Evolutionary conservation across 768 basidiomycete species (phyloP).

Genomic region (Lactifluus pinguis): DNA sequence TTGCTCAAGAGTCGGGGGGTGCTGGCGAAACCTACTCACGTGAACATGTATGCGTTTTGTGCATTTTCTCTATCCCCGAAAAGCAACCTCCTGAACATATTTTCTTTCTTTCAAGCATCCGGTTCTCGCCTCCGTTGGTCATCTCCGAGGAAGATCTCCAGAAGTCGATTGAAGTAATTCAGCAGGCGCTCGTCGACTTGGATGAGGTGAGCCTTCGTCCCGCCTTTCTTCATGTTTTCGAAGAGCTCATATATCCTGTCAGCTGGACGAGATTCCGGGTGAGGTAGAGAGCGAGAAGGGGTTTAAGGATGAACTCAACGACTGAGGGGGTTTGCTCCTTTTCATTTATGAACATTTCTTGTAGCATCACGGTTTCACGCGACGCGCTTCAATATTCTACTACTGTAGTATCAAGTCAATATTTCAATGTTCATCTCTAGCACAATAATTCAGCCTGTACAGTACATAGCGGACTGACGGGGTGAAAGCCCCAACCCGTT

Average conservation of each 20-base stretch:
- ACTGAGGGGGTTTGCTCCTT: constrained; percentile 16
- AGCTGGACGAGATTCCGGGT: constrained; percentile 56
- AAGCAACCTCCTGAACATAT: not conserved
- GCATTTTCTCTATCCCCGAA: not conserved
- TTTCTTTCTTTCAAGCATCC: constrained; percentile 48
- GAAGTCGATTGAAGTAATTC: constrained; percentile 68
- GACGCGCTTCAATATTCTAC: not conserved
- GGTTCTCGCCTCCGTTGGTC: constrained; percentile 92
- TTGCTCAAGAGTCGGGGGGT: constrained; percentile 86
- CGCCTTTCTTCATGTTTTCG: not conserved
- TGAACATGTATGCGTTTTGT: constrained; percentile 70
- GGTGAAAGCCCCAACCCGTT: too few relatives aligned
- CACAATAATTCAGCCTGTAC: not conserved
- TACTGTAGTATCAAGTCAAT: not conserved
- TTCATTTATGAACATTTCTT: not conserved
- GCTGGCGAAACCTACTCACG: constrained; percentile 93
- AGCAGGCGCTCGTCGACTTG: constrained; percentile 67
- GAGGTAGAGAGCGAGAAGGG: constrained; percentile 55
- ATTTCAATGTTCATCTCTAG: not conserved
- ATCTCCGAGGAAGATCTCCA: constrained; percentile 82
- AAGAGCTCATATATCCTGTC: constrained; percentile 23
- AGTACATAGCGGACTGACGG: too few relatives aligned
- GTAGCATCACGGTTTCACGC: not conserved
- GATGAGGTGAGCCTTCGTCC: constrained; percentile 48
- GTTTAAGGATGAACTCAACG: constrained; percentile 33